Conservation (phyloP, 208 protist genomes). For the Herpetomonas muscarum region DNA sequence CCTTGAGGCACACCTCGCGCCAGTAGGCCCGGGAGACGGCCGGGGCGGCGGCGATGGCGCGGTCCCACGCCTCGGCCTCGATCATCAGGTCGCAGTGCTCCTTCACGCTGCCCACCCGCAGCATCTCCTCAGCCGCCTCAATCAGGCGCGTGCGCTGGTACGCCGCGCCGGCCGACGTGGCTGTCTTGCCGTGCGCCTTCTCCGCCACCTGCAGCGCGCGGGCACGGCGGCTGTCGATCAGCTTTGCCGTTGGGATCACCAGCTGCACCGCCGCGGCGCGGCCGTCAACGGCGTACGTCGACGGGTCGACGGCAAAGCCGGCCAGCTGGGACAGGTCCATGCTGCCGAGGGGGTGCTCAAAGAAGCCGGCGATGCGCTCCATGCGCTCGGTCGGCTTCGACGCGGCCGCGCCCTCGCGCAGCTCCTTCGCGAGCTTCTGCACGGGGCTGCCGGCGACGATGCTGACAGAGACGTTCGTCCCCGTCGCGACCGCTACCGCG, state of each 20-base stretch:
- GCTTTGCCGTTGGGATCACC: slow-evolving; percentile 38
- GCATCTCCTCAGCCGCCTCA: slow-evolving; percentile 65
- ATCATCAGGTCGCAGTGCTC: slow-evolving; percentile 82
- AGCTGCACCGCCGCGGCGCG: slow-evolving; percentile 26
- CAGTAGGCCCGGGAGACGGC: slow-evolving; percentile 86
- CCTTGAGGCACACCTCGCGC: slow-evolving; percentile 64
- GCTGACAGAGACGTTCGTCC: slow-evolving; percentile 25
- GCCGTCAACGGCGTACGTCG: slow-evolving; percentile 24
- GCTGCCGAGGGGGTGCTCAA: slow-evolving; percentile 75
- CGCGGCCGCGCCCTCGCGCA: slow-evolving; percentile 34
- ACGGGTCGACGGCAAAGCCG: slow-evolving; percentile 32
- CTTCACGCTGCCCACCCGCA: slow-evolving; percentile 66
- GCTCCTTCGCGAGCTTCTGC: slow-evolving; percentile 48
- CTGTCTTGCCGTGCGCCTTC: slow-evolving; percentile 67
- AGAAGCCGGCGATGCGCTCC: slow-evolving; percentile 59
- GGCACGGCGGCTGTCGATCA: slow-evolving; percentile 40
- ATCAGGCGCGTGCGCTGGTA: slow-evolving; percentile 62
- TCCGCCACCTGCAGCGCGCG: slow-evolving; percentile 52
- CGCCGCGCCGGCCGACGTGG: slow-evolving; percentile 33
- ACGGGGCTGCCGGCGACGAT: slow-evolving; percentile 44
- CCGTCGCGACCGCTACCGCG: slow-evolving; percentile 39
- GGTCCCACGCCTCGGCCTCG: slow-evolving; percentile 86
- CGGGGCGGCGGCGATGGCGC: slow-evolving; percentile 83
- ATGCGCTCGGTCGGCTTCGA: slow-evolving; percentile 48
- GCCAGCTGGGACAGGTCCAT: slow-evolving; percentile 56